Percentiles rank a stretch among this genome's conserved stretches.
These are phyloP conservation scores for Leishmania gerbilli DNA, from an alignment of 208 protist genomes.

Conservation along the genomic window DNA sequence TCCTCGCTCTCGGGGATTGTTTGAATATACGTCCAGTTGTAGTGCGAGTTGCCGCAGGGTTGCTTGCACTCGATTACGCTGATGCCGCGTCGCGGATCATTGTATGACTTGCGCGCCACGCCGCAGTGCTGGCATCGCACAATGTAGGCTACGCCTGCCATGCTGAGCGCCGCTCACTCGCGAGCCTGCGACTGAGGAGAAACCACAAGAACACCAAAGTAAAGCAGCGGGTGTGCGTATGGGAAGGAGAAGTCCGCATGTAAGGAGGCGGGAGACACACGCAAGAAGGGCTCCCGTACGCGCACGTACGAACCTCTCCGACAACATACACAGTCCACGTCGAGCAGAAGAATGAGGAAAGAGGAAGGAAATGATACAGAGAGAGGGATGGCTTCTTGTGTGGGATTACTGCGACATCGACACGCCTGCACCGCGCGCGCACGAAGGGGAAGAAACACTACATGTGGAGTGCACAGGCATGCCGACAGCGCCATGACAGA, in stretches of 20 bases:
- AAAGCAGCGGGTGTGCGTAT: background rate
- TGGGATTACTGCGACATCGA: background rate
- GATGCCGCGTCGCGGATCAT: conserved; percentile 39
- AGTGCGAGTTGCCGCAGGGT: conserved; percentile 46
- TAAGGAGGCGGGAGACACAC: no score
- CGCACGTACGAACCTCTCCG: background rate
- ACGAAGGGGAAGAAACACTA: background rate
- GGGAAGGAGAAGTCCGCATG: background rate
- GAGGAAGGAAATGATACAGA: background rate
- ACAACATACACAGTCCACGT: background rate
- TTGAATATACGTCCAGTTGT: conserved; percentile 44
- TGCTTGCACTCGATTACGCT: conserved; percentile 55
- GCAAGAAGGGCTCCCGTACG: background rate
- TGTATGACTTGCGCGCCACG: conserved; percentile 50
- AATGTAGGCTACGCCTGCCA: conserved; percentile 31
- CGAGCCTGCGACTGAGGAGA: background rate
- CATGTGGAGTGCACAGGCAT: background rate
- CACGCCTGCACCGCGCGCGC: background rate
- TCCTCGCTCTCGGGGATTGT: conserved; percentile 18
- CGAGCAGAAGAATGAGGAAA: background rate
- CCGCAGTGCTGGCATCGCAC: conserved; percentile 53
- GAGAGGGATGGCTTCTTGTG: background rate
- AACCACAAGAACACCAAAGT: background rate
- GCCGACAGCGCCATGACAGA: background rate
- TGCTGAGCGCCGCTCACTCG: background rate